These are phyloP conservation scores for Prunus mume DNA, from an alignment of 306 rosid genomes.

Conservation along the genomic window DNA sequence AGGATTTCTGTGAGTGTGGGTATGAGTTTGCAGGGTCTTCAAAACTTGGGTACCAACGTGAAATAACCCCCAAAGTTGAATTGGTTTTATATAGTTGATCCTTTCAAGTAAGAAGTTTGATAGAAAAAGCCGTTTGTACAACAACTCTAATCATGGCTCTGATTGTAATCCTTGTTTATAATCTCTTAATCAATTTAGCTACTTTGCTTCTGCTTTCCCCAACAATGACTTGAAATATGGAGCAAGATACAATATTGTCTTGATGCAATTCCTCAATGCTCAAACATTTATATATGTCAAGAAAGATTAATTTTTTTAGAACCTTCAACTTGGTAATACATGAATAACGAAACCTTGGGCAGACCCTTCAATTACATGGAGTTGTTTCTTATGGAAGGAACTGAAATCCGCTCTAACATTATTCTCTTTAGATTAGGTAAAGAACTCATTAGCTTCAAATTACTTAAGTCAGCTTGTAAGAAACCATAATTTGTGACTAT, in stretches of 20 bases:
- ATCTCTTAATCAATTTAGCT: no score
- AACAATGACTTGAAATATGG: background rate
- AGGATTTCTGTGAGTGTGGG: no score
- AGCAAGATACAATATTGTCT: background rate
- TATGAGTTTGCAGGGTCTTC: no score
- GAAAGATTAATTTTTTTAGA: constrained; percentile 29
- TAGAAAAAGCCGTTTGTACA: no score
- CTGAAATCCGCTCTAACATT: constrained; percentile 46
- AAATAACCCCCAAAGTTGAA: no score
- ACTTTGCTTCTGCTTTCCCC: constrained; percentile 11
- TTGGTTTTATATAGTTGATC: no score
- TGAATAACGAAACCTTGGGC: constrained; percentile 48
- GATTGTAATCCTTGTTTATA: no score
- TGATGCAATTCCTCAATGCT: constrained; percentile 41
- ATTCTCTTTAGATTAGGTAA: constrained; percentile 39
- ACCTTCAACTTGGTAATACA: constrained; percentile 47
- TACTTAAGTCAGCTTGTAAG: constrained; percentile 32
- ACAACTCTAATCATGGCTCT: no score
- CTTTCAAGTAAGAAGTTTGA: no score
- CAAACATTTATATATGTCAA: constrained; percentile 49
- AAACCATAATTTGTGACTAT: constrained; percentile 42
- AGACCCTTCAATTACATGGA: constrained; percentile 34
- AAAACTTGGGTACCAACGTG: no score
- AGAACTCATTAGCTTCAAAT: constrained; percentile 31
- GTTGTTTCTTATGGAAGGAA: constrained; percentile 29